These are phyloP conservation scores for Argentina anserina DNA, from an alignment of 306 rosid species.

Conservation along the genomic window DNA sequence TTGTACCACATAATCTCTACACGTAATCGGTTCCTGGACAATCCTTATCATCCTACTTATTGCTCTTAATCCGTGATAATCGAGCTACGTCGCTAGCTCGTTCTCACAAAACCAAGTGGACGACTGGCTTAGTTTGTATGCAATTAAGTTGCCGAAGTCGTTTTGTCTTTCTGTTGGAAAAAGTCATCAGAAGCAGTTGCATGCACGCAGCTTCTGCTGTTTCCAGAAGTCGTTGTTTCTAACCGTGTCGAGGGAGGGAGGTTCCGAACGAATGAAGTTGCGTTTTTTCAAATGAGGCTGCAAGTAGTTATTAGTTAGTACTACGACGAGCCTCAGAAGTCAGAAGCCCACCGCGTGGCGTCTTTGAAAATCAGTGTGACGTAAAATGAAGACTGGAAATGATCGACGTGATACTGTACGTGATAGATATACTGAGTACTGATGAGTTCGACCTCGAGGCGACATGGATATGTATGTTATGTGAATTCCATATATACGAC, in stretches of 20 bases:
- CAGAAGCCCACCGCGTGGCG: background rate
- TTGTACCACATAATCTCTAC: background rate
- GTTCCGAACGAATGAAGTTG: background rate
- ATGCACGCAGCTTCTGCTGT: background rate
- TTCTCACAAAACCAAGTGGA: background rate
- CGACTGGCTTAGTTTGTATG: background rate
- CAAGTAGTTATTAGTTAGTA: background rate
- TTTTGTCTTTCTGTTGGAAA: background rate
- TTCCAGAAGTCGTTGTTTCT: background rate
- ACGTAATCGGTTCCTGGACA: background rate
- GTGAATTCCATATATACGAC: background rate
- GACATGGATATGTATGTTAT: background rate
- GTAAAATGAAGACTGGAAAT: background rate
- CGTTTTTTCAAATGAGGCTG: conserved; percentile 10
- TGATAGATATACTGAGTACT: background rate
- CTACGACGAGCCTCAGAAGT: background rate
- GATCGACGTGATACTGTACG: background rate
- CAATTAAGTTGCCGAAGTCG: background rate
- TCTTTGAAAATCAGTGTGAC: background rate
- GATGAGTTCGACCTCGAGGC: background rate
- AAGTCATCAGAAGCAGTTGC: background rate
- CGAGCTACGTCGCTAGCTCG: background rate
- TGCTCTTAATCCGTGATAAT: background rate
- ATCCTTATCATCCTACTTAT: background rate
- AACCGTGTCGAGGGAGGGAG: background rate